Evolutionary conservation across 1,284 basidiomycete species (phyloP).

Genomic region (Heterobasidion occidentale): DNA sequence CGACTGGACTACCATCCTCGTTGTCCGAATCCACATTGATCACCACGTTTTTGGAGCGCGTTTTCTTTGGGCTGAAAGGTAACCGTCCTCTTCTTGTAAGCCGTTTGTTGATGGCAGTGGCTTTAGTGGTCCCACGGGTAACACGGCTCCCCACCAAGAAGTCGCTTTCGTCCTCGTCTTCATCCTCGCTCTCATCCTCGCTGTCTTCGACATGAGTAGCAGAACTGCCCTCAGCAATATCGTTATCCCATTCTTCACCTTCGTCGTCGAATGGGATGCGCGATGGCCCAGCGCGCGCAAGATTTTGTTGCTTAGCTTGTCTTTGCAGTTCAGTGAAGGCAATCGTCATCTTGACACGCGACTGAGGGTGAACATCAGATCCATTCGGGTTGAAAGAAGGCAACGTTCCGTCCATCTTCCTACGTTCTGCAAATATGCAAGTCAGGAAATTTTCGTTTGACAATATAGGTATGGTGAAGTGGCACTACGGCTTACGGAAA

Average conservation of each 20-base stretch:
- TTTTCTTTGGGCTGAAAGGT: conserved; percentile 57
- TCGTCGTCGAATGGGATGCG: conserved; percentile 6
- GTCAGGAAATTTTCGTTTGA: background rate
- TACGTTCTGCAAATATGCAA: conserved; percentile 13
- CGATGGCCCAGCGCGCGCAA: background rate
- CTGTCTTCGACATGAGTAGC: conserved; percentile 18
- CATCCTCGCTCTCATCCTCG: conserved; percentile 1
- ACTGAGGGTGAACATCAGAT: conserved; percentile 48
- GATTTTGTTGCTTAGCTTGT: conserved; percentile 5
- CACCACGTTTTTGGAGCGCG: conserved; percentile 13
- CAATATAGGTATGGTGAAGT: background rate
- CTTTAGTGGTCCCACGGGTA: conserved; percentile 1
- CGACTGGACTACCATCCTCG: background rate
- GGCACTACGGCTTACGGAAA: conserved; percentile 33
- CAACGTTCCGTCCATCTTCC: conserved; percentile 32
- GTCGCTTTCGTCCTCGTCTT: conserved; percentile 3
- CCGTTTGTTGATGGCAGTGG: background rate
- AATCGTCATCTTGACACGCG: conserved; percentile 36
- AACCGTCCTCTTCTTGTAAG: conserved; percentile 18
- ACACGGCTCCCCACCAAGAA: background rate
- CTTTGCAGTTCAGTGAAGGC: conserved; percentile 11
- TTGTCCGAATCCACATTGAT: conserved; percentile 3
- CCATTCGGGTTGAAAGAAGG: conserved; percentile 55
- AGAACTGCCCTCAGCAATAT: conserved; percentile 21
- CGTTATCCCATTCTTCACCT: conserved; percentile 17